Evolutionary conservation across 2,329 filamentous ascomycete genomes (phyloP).

Genomic region (Trichoderma cornu-damae): DNA sequence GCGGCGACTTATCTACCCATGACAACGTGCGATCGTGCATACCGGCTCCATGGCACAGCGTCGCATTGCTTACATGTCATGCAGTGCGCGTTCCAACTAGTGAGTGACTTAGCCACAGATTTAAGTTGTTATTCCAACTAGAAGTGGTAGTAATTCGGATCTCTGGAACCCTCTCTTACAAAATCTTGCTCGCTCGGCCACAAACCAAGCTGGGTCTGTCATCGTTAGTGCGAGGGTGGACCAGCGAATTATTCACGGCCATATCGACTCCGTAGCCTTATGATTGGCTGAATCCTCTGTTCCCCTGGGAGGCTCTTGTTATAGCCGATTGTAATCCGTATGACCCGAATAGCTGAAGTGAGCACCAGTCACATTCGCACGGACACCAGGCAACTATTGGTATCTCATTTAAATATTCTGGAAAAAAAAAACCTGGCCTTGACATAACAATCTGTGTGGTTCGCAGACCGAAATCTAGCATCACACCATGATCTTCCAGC

Average conservation of each 20-base stretch:
- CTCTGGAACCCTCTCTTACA: neutral
- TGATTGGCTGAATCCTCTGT: neutral
- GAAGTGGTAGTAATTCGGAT: neutral
- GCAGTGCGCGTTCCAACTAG: neutral
- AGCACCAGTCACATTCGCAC: neutral
- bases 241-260: neutral
- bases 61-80: neutral
- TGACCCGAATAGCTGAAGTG: neutral
- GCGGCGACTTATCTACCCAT: neutral
- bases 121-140: neutral
- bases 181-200: neutral
- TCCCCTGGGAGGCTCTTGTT: neutral
- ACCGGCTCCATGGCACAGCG: neutral
- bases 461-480: neutral
- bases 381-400: no score
- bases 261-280: neutral
- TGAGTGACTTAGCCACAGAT: neutral
- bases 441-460: neutral
- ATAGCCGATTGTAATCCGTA: neutral
- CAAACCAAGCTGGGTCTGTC: neutral
- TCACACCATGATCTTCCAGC: neutral
- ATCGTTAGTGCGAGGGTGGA: neutral
- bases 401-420: neutral
- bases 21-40: neutral
- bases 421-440: neutral